Conservation (phyloP, 164 flowering plant genomes). For the Sextonia rubra region DNA sequence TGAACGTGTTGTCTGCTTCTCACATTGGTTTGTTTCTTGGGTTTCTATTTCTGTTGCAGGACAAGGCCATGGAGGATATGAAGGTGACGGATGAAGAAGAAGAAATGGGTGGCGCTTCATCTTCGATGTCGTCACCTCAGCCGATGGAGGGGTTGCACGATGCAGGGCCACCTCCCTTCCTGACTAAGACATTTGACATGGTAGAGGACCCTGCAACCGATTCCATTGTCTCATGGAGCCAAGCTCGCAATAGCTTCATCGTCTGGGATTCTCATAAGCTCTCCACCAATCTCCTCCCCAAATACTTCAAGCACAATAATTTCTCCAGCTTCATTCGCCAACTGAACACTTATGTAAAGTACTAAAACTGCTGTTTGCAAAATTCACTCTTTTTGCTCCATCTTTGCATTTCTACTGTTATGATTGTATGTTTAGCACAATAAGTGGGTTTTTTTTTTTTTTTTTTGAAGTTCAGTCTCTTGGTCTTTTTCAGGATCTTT, state of each 20-base stretch:
- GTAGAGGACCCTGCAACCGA: slow-evolving; percentile 67
- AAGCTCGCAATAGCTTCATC: slow-evolving; percentile 37
- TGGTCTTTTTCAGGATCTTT: no score
- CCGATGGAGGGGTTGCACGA: slow-evolving; percentile 55
- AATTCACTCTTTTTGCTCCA: neutral
- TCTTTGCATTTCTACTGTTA: neutral
- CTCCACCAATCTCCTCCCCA: slow-evolving; percentile 45
- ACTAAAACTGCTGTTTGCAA: neutral
- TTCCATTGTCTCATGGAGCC: slow-evolving; percentile 53
- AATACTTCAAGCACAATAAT: slow-evolving; percentile 67
- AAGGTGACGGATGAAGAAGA: neutral
- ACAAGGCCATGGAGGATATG: neutral
- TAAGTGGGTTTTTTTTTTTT: no score
- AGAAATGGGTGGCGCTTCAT: neutral
- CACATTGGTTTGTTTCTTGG: neutral
- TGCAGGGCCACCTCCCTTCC: slow-evolving; percentile 56
- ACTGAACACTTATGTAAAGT: slow-evolving; percentile 69
- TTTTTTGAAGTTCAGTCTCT: no score
- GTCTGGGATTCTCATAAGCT: slow-evolving; percentile 60
- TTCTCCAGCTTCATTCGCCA: slow-evolving; percentile 79
- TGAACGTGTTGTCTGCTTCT: neutral
- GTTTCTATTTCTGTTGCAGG: neutral
- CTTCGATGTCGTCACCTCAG: slow-evolving; percentile 12
- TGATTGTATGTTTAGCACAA: no score
- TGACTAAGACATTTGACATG: slow-evolving; percentile 66